Base-by-base conservation (phyloP, 2,329 filamentous ascomycete species). In the Clonostachys rosea region DNA sequence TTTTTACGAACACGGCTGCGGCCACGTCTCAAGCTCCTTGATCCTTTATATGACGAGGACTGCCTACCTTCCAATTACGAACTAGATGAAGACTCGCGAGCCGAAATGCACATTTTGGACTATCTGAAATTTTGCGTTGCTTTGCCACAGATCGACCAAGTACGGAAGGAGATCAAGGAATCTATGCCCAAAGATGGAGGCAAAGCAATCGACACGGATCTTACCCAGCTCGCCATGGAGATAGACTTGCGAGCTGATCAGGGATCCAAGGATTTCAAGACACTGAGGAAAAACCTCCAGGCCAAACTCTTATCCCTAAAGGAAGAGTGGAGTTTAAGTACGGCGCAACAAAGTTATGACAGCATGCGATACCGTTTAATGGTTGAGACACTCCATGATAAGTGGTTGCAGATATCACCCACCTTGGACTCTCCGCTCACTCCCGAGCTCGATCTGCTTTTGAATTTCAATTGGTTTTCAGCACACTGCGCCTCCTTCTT, bases 111-210 rank as follows among this genome's bases (percentile, higher is more conserved):
- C 47, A 78, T 88, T 5, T 70, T 86, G 6, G 86, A 90, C 56
- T 71, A 74, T 36, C 65, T 89, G 8, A 83, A 78, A 51, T 85
- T 82, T 16, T 51, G 61, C 0, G 66, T 83, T 3, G 75, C 80
- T 0, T 60, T 72, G 12, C 61, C 65, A 1, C 59, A 61, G 0
- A 67, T 81, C 10, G 58, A 67, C 0, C 40, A 48, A 1, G 69
- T 69, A 20, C 53, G 76, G 3, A 51, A 49, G 2, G 56, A 54
- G 0, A 63, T 80, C 11, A 43, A 62, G 6, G 34, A 56, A 0
- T 42, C 49, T 0, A 51, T 62, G 2, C 44, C 55, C 6, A 36
- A 45, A 1, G 46, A 52, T 0, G 46, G 59, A 0, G 54, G 59
- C 0, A 53, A 57, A 2, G 56, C 59, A 14, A 71, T 59, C 53